Evolutionary conservation across 2,329 filamentous ascomycete species (phyloP).

Genomic region (Hortaea sp.): DNA sequence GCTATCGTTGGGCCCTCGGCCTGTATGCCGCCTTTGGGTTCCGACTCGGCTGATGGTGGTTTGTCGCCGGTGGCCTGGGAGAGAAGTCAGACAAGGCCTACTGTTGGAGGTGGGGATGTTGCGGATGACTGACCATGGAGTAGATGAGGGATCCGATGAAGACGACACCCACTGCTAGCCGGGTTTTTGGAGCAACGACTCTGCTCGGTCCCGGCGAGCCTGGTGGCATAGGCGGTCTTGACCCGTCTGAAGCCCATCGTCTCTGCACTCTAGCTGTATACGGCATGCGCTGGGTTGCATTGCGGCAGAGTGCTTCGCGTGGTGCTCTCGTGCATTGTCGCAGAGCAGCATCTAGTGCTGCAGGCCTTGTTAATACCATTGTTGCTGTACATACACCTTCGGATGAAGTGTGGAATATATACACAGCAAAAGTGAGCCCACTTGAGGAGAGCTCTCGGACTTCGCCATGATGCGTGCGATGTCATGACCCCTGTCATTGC

Average conservation of each 20-base stretch:
- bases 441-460: neutral
- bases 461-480: neutral
- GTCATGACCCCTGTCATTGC: neutral
- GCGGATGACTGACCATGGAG: conserved; percentile 40
- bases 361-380: neutral
- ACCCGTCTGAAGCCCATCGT: conserved; percentile 17
- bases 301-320: conserved; percentile 3
- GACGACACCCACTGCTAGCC: conserved; percentile 38
- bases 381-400: neutral
- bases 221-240: conserved; percentile 13
- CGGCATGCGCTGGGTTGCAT: conserved; percentile 3
- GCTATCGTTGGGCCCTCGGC: conserved; percentile 62
- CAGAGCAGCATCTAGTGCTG: conserved; percentile 3
- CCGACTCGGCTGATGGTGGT: conserved; percentile 1
- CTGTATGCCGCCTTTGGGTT: conserved; percentile 18
- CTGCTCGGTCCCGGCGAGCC: conserved; percentile 26
- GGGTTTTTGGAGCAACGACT: conserved; percentile 31
- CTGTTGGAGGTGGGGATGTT: neutral
- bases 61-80: conserved; percentile 29
- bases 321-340: conserved; percentile 9
- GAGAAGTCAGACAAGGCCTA: conserved; percentile 4
- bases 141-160: conserved; percentile 46
- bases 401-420: too few relatives aligned
- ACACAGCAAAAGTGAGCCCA: too few relatives aligned
- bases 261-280: conserved; percentile 5